Evolutionary conservation across 2,329 filamentous ascomycete species (phyloP), one percentile per base, ranked within the genome.

Genomic region (Penicillium sp.): DNA sequence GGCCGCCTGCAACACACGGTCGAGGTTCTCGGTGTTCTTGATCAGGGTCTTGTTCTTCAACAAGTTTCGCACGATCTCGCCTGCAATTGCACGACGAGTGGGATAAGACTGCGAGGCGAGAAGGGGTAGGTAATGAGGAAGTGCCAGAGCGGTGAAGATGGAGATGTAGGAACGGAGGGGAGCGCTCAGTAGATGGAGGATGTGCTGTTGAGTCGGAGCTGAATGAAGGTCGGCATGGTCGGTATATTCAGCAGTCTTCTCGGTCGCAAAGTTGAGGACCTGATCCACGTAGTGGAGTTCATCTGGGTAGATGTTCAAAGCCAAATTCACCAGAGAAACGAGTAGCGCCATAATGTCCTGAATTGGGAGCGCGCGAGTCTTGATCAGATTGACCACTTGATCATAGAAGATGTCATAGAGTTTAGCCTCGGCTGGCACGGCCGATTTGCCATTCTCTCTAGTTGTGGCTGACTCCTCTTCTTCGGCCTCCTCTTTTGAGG

Each of bases 401-500:
- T 90, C 85, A 64, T 97, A 95, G 76, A 97, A 98, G 50, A 97
- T 88, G 70, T 97, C 90, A 68, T 97, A 97, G 25, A 98, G 80
- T 70, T 88, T 91, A 49, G 95, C 83, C 60, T 89, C 85, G 45
- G 84, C 74, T 28, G 69, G 66, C 41, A 61, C 56, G 18, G 47
- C 58, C 34, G 62, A 47, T 73, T 78, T 64, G 66, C 71, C 44
- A 4, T 54, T 40, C 60, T 62, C 55, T 34, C 61, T 52, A 26
- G 60, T 66, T 36, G 65, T 62, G 5, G 48, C 68, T 70, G 36
- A 66, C 62, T 52, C 55, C 48, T 59, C 58, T 4, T 13, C 12
- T 24, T 45, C 43, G 43, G 7, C 18, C 9, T 45, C 13, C 47
- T 58, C 59, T 44, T 63, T 65, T 13, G 45, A 51, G 28, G 68